Percentiles rank a stretch among this genome's conserved stretches.
Conservation (phyloP, 306 rosid species). For the Corylus americana region DNA sequence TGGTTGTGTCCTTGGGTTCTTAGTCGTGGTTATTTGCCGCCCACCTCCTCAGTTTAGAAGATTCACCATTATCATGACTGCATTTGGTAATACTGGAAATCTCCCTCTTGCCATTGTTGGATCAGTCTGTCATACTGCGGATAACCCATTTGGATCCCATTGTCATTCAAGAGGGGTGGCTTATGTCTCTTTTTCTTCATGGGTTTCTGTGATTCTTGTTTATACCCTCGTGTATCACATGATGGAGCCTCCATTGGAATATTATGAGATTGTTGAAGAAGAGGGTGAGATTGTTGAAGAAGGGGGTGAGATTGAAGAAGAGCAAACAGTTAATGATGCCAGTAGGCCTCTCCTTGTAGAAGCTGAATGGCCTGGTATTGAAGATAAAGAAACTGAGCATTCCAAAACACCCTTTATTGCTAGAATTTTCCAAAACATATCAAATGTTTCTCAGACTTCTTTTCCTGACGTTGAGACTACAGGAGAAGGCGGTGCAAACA, state of each 20-base stretch:
- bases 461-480: conserved; percentile 48
- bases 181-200: conserved; percentile 79
- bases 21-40: conserved; percentile 71
- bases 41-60: conserved; percentile 72
- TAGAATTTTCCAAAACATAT: conserved; percentile 54
- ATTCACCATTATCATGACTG: conserved; percentile 78
- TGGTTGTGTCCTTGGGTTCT: conserved; percentile 64
- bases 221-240: conserved; percentile 91
- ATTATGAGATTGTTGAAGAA: conserved; percentile 59
- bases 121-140: conserved; percentile 69
- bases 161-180: conserved; percentile 85
- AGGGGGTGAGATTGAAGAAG: conserved; percentile 49
- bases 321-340: conserved; percentile 32
- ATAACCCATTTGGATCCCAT: conserved; percentile 71
- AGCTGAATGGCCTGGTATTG: conserved; percentile 99
- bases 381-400: conserved; percentile 83
- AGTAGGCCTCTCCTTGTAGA: conserved; percentile 85
- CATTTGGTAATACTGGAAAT: conserved; percentile 91
- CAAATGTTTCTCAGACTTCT: conserved; percentile 45
- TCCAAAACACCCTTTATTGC: conserved; percentile 82
- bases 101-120: conserved; percentile 77
- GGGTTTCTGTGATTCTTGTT: conserved; percentile 87
- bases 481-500: conserved; percentile 39
- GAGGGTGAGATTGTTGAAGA: conserved; percentile 20
- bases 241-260: conserved; percentile 93